Percentiles rank a stretch among this genome's conserved stretches.
Evolutionary conservation across 2,329 filamentous ascomycete genomes (phyloP).

Genomic region (Alternaria novae-zelandiae): DNA sequence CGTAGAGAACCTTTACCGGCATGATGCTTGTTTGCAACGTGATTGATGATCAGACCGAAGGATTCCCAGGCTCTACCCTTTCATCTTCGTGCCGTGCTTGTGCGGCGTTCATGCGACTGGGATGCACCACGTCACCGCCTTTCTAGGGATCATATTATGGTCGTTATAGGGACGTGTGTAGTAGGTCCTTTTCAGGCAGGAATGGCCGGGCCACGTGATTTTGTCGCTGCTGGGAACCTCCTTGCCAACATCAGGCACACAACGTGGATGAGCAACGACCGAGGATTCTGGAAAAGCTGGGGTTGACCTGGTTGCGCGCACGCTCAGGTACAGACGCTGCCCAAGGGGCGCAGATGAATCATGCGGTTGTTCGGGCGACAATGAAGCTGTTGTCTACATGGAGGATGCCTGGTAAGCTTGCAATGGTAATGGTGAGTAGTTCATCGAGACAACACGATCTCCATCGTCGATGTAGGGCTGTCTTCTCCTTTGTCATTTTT

Average conservation of each 20-base stretch:
- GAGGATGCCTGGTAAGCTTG: neutral
- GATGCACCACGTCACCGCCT: slow-evolving; percentile 2
- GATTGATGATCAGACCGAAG: slow-evolving; percentile 14
- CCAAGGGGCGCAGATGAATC: neutral
- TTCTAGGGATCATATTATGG: neutral
- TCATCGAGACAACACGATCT: neutral
- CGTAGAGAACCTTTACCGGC: slow-evolving; percentile 11
- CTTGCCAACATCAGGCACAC: slow-evolving; percentile 2
- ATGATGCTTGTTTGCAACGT: slow-evolving; percentile 18
- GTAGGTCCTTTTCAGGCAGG: neutral
- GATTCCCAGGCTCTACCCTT: slow-evolving; percentile 1
- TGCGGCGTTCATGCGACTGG: slow-evolving; percentile 2
- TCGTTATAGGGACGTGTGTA: neutral
- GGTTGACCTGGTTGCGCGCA: slow-evolving; percentile 1
- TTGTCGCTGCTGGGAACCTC: neutral
- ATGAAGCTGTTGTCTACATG: neutral
- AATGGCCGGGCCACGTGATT: neutral
- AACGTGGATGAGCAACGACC: neutral
- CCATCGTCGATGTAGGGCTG: neutral
- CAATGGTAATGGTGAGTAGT: neutral
- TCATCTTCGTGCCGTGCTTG: slow-evolving; percentile 1
- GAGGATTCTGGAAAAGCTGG: neutral
- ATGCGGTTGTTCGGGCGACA: slow-evolving; percentile 1
- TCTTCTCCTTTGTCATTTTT: neutral
- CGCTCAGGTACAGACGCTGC: slow-evolving; percentile 1